Evolutionary conservation across 257 asterid genomes (phyloP), one percentile per base, ranked within the genome.

Genomic region (Asclepias syriaca): DNA sequence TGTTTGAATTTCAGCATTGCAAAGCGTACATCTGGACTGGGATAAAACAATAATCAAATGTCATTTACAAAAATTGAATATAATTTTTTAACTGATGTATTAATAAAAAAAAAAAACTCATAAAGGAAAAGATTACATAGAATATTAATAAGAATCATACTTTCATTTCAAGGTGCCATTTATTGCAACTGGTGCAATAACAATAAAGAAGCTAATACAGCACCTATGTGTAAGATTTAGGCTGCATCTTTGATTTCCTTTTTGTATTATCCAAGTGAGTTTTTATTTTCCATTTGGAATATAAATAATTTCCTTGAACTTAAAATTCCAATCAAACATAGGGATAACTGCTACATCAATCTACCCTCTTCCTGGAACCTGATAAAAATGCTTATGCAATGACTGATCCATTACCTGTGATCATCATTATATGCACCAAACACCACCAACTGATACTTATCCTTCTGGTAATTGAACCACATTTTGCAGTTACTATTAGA

Each of bases 1-100:
- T 22, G 66, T 29, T 27, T 61, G 66, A 75, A 92, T 91, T 77
- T 88, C 98, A 40, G 88, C 74, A 83, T 83, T 82, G 89, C 99
- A 94, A 65, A 89, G 77, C 6, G 88, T 74, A 86, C 99, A 94
- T 86, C 86, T 94, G 71, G 95, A 87, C 99, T 94, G 97, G 53
- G 72, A 85, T 19, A 32, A 45, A n/a, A 75, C 72, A 40, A 39
- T 53, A 69, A 22, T 40, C 12, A 45, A 15, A 32, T 24, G 39
- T 68, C 43, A 46, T 43, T 43, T 43, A 75, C 72, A 40, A 39
- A 45, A 69, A 22, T 32, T 16, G 46, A 15, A 32, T 24, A 19
- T 68, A 22, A 46, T 43, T 43, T 50, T 68, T 46, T n/a, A 45
- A 29, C 14, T 9, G 56, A 34, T 43, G 55, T 9, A 49, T 53